phyloP scores from a whole-genome alignment of 805 yeast species.

The Zygoascus flipseniorum region DNA sequence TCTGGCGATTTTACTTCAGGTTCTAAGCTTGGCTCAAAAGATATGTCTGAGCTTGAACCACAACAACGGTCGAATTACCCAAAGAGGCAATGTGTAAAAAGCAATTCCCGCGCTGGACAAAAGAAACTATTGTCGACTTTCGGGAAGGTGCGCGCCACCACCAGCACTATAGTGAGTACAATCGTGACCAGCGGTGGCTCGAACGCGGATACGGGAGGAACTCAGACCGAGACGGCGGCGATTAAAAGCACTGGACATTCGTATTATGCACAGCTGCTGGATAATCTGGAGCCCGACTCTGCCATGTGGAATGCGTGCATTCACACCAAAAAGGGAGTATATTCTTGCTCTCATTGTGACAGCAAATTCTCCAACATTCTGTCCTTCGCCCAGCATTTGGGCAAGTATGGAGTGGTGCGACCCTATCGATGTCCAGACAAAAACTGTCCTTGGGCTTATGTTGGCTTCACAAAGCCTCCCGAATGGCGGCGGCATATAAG shows the following conservation, averaged over 20 bases:
- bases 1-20: too few species aligned
- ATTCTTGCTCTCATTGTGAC: constrained; percentile 33
- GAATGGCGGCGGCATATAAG: constrained; percentile 31
- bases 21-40: too few species aligned
- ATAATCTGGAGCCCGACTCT: constrained; percentile 1
- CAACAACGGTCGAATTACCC: too few species aligned
- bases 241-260: background rate
- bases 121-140: too few species aligned
- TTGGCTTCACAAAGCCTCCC: constrained; percentile 32
- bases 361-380: constrained; percentile 25
- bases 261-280: constrained; percentile 1
- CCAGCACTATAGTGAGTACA: too few species aligned
- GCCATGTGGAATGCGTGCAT: constrained; percentile 17
- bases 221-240: background rate
- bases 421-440: constrained; percentile 28
- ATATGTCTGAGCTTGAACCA: too few species aligned
- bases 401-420: constrained; percentile 26
- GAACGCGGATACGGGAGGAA: too few species aligned
- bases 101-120: too few species aligned
- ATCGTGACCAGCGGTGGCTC: too few species aligned
- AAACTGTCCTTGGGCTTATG: constrained; percentile 35
- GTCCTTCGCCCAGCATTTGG: constrained; percentile 32
- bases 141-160: too few species aligned
- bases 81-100: too few species aligned
- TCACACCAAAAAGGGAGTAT: constrained; percentile 32